Evolutionary conservation across 78 protist genomes (phyloP), one percentile per base, ranked within the genome.

Genomic region (Dictyostelium purpureum): DNA sequence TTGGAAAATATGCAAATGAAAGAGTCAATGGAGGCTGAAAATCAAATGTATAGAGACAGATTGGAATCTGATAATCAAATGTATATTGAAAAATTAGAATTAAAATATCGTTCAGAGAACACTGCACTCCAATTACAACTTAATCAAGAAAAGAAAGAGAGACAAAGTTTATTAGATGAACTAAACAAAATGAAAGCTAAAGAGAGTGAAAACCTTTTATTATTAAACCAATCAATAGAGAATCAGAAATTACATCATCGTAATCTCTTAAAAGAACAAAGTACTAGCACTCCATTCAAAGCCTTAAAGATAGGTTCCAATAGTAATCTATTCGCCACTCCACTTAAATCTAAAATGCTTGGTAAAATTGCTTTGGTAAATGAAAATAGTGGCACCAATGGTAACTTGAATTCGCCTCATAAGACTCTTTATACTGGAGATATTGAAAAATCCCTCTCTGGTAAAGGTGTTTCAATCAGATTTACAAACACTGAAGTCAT

Each of bases 291-390:
- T 63, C 71, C 71, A 63, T 79, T 79, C 49, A 79, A 79, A 42
- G 47, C 9, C 5, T 21, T 79, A 1, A 57, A 61, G 2, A n/a
- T n/a, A n/a, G n/a, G n/a, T n/a, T n/a, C n/a, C n/a, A 11, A 57
- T 57, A 4, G 11, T 4, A 63, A 63, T 31, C 6, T 57, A 5
- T 63, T 12, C 16, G 33, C 18, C 45, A 79, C 88, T 18, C 88
- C 88, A 49, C 26, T 49, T 5, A 37, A 47, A 33, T 43, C 88
- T 4, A 61, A 35, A 18, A 31, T 65, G 51, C 19, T 35, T 47
- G 88, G 88, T 31, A 79, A 79, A 47, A 52, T 79, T 43, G 88
- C 88, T 31, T 38, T 79, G 16, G n/a, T 79, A 35, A 61, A 79
- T 49, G 88, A 79, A 26, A 31, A 76, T 66, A 2, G 11, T 12